Conservation (phyloP, 2,329 filamentous ascomycete species). For the Colletotrichum sp. region DNA sequence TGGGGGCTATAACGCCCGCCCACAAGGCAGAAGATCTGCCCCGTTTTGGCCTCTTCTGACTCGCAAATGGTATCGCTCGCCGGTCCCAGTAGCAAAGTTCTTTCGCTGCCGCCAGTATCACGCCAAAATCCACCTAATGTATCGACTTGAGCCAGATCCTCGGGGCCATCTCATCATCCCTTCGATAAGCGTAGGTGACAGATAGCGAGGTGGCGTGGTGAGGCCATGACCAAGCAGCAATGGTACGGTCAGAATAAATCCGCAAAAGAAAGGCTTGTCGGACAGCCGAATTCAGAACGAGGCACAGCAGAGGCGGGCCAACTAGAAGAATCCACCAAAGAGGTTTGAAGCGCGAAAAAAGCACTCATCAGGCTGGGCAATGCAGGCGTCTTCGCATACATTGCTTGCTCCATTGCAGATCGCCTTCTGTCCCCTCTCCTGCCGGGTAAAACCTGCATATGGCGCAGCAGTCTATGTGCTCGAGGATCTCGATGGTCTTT, state of each 20-base stretch:
- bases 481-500: neutral
- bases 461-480: neutral
- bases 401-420: slow-evolving; percentile 2
- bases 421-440: neutral
- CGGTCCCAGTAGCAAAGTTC: neutral
- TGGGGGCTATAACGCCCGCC: neutral
- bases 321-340: neutral
- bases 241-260: neutral
- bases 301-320: neutral
- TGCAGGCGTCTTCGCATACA: neutral
- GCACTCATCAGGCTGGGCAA: neutral
- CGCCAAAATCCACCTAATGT: neutral
- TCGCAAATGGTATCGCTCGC: neutral
- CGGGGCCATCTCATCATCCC: neutral
- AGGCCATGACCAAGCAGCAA: neutral
- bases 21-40: neutral
- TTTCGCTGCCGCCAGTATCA: neutral
- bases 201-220: neutral
- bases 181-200: neutral
- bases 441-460: slow-evolving; percentile 1
- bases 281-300: neutral
- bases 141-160: neutral
- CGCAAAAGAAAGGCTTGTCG: neutral
- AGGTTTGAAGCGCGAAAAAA: neutral
- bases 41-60: neutral